Percentiles rank a stretch among this genome's conserved stretches.
phyloP scores from a whole-genome alignment of 2,329 filamentous ascomycete species.

The Epichloe uncinata region DNA sequence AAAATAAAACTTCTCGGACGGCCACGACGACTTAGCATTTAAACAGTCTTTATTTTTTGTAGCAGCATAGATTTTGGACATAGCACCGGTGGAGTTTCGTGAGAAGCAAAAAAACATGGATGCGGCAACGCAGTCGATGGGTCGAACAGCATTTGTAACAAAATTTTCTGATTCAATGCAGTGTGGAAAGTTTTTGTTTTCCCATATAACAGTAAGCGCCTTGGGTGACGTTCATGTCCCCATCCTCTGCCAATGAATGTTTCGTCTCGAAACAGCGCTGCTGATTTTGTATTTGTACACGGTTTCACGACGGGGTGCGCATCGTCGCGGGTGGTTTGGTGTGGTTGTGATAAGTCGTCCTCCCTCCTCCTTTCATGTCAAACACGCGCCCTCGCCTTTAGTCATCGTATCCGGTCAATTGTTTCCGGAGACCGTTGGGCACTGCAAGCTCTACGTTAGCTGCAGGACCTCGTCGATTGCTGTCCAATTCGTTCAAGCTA shows the following conservation, averaged over 20 bases:
- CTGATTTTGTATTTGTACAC: constrained; percentile 7
- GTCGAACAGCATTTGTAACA: not conserved
- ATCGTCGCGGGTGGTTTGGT: not conserved
- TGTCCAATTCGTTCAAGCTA: not conserved
- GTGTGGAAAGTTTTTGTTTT: not conserved
- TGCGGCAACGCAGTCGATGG: not conserved
- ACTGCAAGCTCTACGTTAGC: constrained; percentile 24
- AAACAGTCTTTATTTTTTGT: not conserved
- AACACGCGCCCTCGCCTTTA: constrained; percentile 17
- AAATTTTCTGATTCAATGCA: not conserved
- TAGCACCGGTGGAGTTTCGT: not conserved
- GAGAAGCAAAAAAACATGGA: not conserved
- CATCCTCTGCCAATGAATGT: not conserved
- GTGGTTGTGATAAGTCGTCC: not conserved
- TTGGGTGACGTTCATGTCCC: not conserved
- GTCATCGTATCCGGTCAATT: constrained; percentile 48
- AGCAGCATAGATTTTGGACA: constrained; percentile 2
- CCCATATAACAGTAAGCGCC: not conserved
- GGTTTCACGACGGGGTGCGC: not conserved
- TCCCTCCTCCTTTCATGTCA: not conserved
- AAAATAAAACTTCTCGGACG: not conserved
- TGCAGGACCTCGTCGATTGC: not conserved
- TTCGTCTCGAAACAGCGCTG: constrained; percentile 1
- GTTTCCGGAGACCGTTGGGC: constrained; percentile 44
- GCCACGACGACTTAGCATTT: not conserved